Evolutionary conservation across 2,329 filamentous ascomycete genomes (phyloP).

Genomic region (Arthrobotrys sphaeroides): DNA sequence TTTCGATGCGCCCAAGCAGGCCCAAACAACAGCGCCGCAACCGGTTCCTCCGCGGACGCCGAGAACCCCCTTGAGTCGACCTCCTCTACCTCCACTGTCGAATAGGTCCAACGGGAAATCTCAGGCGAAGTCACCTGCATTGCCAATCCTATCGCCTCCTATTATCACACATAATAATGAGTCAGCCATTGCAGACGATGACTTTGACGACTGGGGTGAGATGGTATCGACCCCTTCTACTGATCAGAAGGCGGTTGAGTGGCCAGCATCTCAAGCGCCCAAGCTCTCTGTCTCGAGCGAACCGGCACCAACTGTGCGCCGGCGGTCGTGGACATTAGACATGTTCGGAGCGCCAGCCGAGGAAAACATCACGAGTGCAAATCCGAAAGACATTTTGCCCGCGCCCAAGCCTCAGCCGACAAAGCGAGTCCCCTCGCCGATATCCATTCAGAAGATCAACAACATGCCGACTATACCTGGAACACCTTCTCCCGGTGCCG

Average conservation of each 20-base stretch:
- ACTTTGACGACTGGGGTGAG: slow-evolving; percentile 54
- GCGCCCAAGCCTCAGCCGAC: slow-evolving; percentile 14
- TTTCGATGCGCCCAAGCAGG: slow-evolving; percentile 35
- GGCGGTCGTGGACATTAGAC: slow-evolving; percentile 42
- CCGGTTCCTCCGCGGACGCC: slow-evolving; percentile 1
- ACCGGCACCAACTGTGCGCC: slow-evolving; percentile 7
- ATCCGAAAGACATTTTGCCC: slow-evolving; percentile 32
- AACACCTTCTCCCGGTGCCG: slow-evolving; percentile 39
- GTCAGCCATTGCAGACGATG: slow-evolving; percentile 30
- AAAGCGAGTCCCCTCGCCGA: slow-evolving; percentile 32
- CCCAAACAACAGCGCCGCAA: background rate
- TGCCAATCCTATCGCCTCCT: slow-evolving; percentile 28
- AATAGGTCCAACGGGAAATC: slow-evolving; percentile 11
- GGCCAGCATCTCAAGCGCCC: slow-evolving; percentile 9
- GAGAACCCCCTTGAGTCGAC: slow-evolving; percentile 14
- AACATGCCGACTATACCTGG: slow-evolving; percentile 44
- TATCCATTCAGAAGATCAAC: slow-evolving; percentile 31
- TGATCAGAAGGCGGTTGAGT: slow-evolving; percentile 32
- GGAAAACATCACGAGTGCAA: slow-evolving; percentile 48
- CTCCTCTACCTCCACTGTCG: slow-evolving; percentile 49
- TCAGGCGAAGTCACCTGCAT: slow-evolving; percentile 14
- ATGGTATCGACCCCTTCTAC: slow-evolving; percentile 37
- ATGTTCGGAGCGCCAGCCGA: slow-evolving; percentile 43
- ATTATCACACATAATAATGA: slow-evolving; percentile 14
- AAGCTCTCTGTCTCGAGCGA: slow-evolving; percentile 32